A percentile compares a stretch with the other conserved stretches of the same genome.
Evolutionary conservation across 805 yeast species (phyloP).

Genomic region (Lipomyces mesembrius): DNA sequence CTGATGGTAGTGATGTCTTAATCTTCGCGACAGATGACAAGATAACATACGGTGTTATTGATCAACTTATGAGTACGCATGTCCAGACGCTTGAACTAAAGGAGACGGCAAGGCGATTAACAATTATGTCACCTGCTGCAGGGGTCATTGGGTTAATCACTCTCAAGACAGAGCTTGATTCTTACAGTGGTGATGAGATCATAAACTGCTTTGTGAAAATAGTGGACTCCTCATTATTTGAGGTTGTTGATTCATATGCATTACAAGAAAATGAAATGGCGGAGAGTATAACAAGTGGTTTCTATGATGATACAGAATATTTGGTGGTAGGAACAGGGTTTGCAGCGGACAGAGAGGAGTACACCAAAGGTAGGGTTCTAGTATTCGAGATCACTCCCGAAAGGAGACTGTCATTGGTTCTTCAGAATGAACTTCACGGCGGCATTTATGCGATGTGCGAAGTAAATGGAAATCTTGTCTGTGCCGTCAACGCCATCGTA

Average conservation of each 20-base stretch:
- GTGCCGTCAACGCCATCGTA: conserved; percentile 34
- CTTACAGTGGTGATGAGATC: conserved; percentile 29
- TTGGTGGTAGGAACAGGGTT: conserved; percentile 38
- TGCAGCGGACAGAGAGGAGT: conserved; percentile 34
- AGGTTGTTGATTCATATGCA: conserved; percentile 23
- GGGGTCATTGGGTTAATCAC: conserved; percentile 29
- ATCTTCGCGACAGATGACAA: conserved; percentile 30
- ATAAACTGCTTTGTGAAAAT: conserved; percentile 30
- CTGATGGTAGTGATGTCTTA: conserved; percentile 14
- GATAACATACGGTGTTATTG: conserved; percentile 29
- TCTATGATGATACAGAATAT: conserved; percentile 23
- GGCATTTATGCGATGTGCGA: conserved; percentile 32
- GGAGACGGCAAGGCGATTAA: conserved; percentile 35
- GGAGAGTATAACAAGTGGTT: conserved; percentile 28
- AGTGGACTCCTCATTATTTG: conserved; percentile 30
- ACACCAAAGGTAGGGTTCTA: conserved; percentile 33
- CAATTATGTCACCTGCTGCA: conserved; percentile 16
- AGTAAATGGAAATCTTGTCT: conserved; percentile 20
- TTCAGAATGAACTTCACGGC: conserved; percentile 26
- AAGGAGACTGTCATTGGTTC: conserved; percentile 20
- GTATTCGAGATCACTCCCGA: conserved; percentile 29
- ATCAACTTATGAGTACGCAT: conserved; percentile 35
- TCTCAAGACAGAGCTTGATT: conserved; percentile 32
- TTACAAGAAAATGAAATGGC: conserved; percentile 36
- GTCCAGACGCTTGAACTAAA: conserved; percentile 35